phyloP scores from a whole-genome alignment of 495 filamentous ascomycete genomes.

The Penicillium robsamsonii region DNA sequence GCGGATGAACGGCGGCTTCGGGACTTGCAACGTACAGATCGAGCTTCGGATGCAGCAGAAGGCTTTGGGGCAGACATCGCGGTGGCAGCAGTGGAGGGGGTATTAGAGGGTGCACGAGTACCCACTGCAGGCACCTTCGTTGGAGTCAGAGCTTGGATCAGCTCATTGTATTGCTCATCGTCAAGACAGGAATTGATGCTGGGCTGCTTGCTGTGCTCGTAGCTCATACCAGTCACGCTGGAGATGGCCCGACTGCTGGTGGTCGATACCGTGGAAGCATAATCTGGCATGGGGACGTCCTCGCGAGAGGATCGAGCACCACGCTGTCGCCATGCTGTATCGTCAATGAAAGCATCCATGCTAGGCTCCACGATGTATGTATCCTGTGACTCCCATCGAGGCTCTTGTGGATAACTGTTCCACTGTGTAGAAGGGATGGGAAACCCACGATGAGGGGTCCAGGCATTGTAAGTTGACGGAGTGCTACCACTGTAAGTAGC shows the following conservation, averaged over 20 bases:
- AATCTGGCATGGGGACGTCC: conserved; percentile 57
- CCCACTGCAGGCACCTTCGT: conserved; percentile 34
- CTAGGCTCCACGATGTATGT: conserved; percentile 31
- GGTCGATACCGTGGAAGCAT: conserved; percentile 35
- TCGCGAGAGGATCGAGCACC: conserved; percentile 44
- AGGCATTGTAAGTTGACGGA: conserved; percentile 21
- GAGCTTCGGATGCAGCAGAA: conserved; percentile 35
- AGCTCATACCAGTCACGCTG: conserved; percentile 45
- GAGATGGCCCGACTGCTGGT: conserved; percentile 46
- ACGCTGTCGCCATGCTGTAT: conserved; percentile 33
- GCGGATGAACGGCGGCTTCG: conserved; percentile 23
- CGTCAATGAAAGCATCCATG: conserved; percentile 32
- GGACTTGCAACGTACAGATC: conserved; percentile 29
- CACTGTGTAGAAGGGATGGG: conserved; percentile 22
- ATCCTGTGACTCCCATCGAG: conserved; percentile 25
- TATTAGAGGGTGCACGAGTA: conserved; percentile 43
- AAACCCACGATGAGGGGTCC: conserved; percentile 26
- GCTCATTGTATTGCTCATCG: conserved; percentile 40
- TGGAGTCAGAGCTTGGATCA: conserved; percentile 45
- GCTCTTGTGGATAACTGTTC: conserved; percentile 4
- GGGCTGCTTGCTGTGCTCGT: conserved; percentile 44
- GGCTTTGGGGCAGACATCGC: conserved; percentile 27
- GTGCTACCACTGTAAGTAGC: conserved; percentile 13
- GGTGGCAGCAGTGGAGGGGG: conserved; percentile 32
- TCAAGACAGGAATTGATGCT: conserved; percentile 36